Percentiles rank a stretch among this genome's conserved stretches.
phyloP scores from a whole-genome alignment of 2,329 filamentous ascomycete genomes.

The Fusarium staphyleae region DNA sequence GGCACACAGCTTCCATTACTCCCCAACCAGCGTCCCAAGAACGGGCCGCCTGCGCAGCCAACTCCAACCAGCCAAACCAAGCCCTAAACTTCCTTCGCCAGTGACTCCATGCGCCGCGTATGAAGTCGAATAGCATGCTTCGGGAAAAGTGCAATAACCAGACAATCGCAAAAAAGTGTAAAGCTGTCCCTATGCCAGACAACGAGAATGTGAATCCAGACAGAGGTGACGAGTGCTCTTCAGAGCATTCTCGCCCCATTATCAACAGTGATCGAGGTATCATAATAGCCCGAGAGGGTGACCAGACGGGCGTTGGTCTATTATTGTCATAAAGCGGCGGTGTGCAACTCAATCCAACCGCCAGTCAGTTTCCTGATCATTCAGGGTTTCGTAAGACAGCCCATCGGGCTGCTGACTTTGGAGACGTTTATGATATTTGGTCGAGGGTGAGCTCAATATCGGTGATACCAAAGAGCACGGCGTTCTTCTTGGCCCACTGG shows the following conservation, averaged over 20 bases:
- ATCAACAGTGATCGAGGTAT: slow-evolving; percentile 32
- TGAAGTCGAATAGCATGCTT: slow-evolving; percentile 48
- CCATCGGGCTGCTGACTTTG: slow-evolving; percentile 20
- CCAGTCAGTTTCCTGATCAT: slow-evolving; percentile 39
- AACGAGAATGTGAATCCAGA: slow-evolving; percentile 43
- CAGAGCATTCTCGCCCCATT: slow-evolving; percentile 20
- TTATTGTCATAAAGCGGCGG: slow-evolving; percentile 46
- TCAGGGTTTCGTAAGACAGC: slow-evolving; percentile 27
- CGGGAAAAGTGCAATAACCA: slow-evolving; percentile 46
- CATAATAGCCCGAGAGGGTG: slow-evolving; percentile 34
- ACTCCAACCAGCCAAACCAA: slow-evolving; percentile 50
- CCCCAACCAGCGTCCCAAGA: slow-evolving; percentile 34
- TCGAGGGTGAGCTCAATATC: slow-evolving; percentile 60
- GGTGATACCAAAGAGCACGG: slow-evolving; percentile 61
- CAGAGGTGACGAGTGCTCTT: slow-evolving; percentile 21
- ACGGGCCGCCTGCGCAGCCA: slow-evolving; percentile 42
- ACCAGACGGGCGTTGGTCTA: slow-evolving; percentile 40
- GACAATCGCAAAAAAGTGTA: slow-evolving; percentile 40
- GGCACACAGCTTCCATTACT: slow-evolving; percentile 39
- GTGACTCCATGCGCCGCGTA: slow-evolving; percentile 53
- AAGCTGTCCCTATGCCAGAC: slow-evolving; percentile 38
- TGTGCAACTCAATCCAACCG: slow-evolving; percentile 44
- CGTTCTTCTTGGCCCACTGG: slow-evolving; percentile 90
- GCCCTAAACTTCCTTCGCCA: slow-evolving; percentile 46
- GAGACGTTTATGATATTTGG: slow-evolving; percentile 48